Evolutionary conservation across 2,329 filamentous ascomycete genomes (phyloP).

Genomic region (Arthrobotrys megalospora): DNA sequence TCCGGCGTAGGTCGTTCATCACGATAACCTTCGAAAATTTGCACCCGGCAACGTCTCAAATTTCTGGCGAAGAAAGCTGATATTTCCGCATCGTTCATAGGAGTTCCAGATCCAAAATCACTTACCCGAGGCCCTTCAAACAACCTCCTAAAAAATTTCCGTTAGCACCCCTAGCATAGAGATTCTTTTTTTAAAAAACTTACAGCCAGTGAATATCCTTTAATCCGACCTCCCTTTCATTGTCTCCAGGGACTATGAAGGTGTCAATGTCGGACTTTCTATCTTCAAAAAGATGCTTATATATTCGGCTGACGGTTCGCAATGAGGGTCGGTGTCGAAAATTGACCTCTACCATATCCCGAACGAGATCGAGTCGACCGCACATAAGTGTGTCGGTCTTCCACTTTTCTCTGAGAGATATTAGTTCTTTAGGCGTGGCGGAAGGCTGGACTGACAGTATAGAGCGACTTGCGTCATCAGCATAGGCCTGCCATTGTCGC

Average conservation of each 20-base stretch:
- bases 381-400: constrained; percentile 2
- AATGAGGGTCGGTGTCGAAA: background rate
- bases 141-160: background rate
- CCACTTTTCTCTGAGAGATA: background rate
- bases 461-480: background rate
- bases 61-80: constrained; percentile 4
- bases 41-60: background rate
- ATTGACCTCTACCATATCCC: background rate
- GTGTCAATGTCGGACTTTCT: background rate
- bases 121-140: constrained; percentile 12
- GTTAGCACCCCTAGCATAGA: background rate
- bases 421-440: background rate
- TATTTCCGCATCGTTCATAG: constrained; percentile 2
- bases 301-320: background rate
- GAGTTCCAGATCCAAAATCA: background rate
- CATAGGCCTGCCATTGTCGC: background rate
- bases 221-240: background rate
- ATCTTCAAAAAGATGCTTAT: background rate
- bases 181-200: background rate
- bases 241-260: background rate
- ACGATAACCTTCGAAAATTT: background rate
- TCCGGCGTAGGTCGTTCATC: constrained; percentile 3
- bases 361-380: constrained; percentile 8
- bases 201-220: constrained; percentile 8
- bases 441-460: background rate